A percentile compares a stretch with the other conserved stretches of the same genome.
These are phyloP conservation scores for Macrolepiota fuliginosa DNA, from an alignment of 768 basidiomycete species.

Conservation along the genomic window DNA sequence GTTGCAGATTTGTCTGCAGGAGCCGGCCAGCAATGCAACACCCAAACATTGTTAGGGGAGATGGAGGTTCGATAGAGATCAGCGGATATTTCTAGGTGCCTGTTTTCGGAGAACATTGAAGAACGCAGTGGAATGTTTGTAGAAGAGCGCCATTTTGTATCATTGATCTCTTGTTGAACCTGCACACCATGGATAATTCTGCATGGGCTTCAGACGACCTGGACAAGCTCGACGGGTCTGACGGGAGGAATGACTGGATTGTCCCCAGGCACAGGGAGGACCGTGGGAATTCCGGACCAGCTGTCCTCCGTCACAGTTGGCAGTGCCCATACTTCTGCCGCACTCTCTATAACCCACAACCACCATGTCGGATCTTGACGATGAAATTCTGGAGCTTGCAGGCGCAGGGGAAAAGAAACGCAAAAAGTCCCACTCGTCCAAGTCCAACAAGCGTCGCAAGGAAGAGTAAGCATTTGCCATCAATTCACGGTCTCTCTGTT, in stretches of 20 bases:
- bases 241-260: background rate
- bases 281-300: slow-evolving; percentile 8
- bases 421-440: slow-evolving; percentile 48
- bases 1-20: slow-evolving; percentile 76
- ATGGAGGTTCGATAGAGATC: background rate
- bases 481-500: slow-evolving; percentile 7
- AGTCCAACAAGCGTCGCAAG: slow-evolving; percentile 62
- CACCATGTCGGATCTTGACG: slow-evolving; percentile 53
- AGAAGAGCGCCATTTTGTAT: background rate
- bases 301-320: background rate
- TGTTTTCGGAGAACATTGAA: background rate
- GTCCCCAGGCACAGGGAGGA: background rate
- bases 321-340: background rate
- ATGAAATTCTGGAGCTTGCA: slow-evolving; percentile 80
- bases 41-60: slow-evolving; percentile 64
- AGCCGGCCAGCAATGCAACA: slow-evolving; percentile 77
- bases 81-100: background rate
- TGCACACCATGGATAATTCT: background rate
- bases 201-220: background rate
- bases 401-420: slow-evolving; percentile 68
- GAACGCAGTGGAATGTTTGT: background rate
- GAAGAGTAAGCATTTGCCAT: slow-evolving; percentile 52
- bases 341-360: background rate
- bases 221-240: background rate
- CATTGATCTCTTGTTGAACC: background rate